Conservation (phyloP, 2,329 filamentous ascomycete genomes). For the Akanthomyces muscarius region DNA sequence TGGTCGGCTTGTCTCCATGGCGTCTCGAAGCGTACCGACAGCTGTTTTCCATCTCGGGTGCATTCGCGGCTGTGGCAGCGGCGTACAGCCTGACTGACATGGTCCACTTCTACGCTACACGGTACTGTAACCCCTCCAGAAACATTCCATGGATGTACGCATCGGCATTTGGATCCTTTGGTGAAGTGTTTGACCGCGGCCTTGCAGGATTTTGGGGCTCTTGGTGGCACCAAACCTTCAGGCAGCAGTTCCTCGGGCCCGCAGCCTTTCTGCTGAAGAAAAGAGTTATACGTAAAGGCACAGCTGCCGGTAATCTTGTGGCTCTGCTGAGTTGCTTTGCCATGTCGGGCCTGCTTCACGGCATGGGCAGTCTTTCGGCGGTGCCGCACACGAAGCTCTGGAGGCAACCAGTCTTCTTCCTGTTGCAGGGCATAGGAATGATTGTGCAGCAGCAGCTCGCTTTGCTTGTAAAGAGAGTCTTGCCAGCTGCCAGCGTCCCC, state of each 20-base stretch:
- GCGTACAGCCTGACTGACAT: slow-evolving; percentile 60
- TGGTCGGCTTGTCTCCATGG: slow-evolving; percentile 38
- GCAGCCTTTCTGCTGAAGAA: slow-evolving; percentile 42
- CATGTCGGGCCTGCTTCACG: slow-evolving; percentile 67
- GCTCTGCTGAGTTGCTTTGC: slow-evolving; percentile 48
- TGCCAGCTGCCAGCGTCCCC: slow-evolving; percentile 39
- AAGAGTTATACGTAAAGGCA: slow-evolving; percentile 36
- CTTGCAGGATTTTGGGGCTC: slow-evolving; percentile 77
- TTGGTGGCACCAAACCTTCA: slow-evolving; percentile 91
- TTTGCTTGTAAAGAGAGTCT: slow-evolving; percentile 29
- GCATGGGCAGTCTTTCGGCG: slow-evolving; percentile 63
- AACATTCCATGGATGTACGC: slow-evolving; percentile 51
- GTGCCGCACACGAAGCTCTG: slow-evolving; percentile 51
- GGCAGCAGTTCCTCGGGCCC: slow-evolving; percentile 64
- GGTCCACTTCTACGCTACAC: slow-evolving; percentile 46
- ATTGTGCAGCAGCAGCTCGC: slow-evolving; percentile 49
- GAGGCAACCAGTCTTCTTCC: slow-evolving; percentile 64
- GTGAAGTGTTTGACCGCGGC: slow-evolving; percentile 60
- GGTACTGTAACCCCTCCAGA: slow-evolving; percentile 48
- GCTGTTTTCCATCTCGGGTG: slow-evolving; percentile 48
- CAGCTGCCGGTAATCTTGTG: slow-evolving; percentile 23
- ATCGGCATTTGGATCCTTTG: slow-evolving; percentile 52
- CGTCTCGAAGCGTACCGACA: slow-evolving; percentile 54
- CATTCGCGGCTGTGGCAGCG: slow-evolving; percentile 58
- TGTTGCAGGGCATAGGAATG: slow-evolving; percentile 64